Percentiles rank a stretch among this genome's conserved stretches.
Evolutionary conservation across 257 asterid genomes (phyloP).

Genomic region (Capsicum rhomboideum): DNA sequence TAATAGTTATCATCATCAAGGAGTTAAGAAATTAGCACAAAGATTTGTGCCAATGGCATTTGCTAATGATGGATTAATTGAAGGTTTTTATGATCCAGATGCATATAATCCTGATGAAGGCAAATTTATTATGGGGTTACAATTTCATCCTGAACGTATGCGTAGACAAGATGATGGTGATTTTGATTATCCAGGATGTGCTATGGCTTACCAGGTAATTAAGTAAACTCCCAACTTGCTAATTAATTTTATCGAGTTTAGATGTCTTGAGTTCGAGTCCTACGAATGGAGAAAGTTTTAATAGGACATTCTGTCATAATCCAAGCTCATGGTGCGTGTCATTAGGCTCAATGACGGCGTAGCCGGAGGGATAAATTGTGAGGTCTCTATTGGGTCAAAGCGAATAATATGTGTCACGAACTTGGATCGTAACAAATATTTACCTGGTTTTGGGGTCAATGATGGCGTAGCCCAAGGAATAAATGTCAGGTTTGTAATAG

Average conservation of each 20-base stretch:
- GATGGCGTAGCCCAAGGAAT: too few species aligned
- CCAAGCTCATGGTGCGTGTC: too few species aligned
- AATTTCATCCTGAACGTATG: conserved; percentile 94
- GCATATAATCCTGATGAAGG: conserved; percentile 78
- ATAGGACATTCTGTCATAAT: neutral
- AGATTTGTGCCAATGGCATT: conserved; percentile 90
- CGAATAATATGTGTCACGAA: too few species aligned
- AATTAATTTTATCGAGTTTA: neutral
- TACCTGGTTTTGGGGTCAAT: too few species aligned
- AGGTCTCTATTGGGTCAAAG: neutral
- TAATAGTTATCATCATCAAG: conserved; percentile 93
- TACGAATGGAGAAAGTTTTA: neutral
- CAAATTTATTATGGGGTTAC: conserved; percentile 87
- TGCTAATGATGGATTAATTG: conserved; percentile 77
- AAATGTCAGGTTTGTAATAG: too few species aligned
- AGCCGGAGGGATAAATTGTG: neutral
- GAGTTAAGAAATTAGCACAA: conserved; percentile 71
- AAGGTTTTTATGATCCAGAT: conserved; percentile 84
- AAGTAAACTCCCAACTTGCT: neutral
- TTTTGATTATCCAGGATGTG: conserved; percentile 82
- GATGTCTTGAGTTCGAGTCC: neutral
- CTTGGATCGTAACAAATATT: neutral
- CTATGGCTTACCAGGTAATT: conserved; percentile 53
- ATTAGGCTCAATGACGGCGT: neutral
- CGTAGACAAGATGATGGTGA: conserved; percentile 43